These are phyloP conservation scores for Candida anglica DNA, from an alignment of 805 yeast genomes.

Conservation along the genomic window DNA sequence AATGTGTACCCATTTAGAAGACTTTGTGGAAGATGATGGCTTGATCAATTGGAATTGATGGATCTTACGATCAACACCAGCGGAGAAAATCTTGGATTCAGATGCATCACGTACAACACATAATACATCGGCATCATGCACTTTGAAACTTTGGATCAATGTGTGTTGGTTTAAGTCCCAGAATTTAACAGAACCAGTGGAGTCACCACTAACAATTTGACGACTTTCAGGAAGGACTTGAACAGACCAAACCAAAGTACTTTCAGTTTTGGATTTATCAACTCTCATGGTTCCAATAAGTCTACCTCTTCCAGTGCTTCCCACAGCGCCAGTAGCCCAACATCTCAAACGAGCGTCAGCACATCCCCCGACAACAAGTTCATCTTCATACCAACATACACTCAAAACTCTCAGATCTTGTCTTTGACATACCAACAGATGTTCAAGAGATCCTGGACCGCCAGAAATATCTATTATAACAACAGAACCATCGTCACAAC, in stretches of 20 bases:
- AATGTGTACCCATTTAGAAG: constrained; percentile 68
- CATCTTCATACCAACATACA: constrained; percentile 68
- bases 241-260: constrained; percentile 90
- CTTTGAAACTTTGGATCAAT: constrained; percentile 72
- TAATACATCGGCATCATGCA: constrained; percentile 89
- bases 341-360: constrained; percentile 89
- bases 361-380: constrained; percentile 82
- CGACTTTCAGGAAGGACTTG: constrained; percentile 54
- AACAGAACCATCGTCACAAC: constrained; percentile 93
- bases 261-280: constrained; percentile 80
- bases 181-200: constrained; percentile 88
- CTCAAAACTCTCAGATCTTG: constrained; percentile 79
- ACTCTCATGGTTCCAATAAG: constrained; percentile 84
- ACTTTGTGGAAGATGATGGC: constrained; percentile 12
- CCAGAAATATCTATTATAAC: constrained; percentile 82
- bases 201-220: constrained; percentile 92
- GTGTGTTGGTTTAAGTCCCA: constrained; percentile 86
- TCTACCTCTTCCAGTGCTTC: constrained; percentile 56
- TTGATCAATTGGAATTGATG: constrained; percentile 57
- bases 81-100: constrained; percentile 70
- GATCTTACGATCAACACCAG: constrained; percentile 92
- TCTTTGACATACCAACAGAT: constrained; percentile 70
- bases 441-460: constrained; percentile 80
- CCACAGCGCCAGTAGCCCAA: constrained; percentile 53
- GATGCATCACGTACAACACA: constrained; percentile 58